Base-by-base conservation (phyloP, 192 early-diverging fungal species). In the Phycomyces blakesleeanus region DNA sequence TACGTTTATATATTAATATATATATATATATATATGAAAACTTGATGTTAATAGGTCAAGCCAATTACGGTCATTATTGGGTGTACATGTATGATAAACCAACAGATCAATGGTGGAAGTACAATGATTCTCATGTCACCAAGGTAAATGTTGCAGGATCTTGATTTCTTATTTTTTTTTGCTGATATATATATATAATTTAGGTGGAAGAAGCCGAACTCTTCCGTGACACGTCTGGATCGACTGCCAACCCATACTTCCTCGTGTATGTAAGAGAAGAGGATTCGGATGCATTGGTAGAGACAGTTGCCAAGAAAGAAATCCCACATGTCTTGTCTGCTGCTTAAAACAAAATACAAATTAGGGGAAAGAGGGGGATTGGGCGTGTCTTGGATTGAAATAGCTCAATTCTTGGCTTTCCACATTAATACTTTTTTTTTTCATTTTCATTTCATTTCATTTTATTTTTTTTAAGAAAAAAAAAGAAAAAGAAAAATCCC, bases 31-130 rank as follows among this genome's bases (percentile, higher is more conserved):
- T n/a, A n/a, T 50, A 18, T 39, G 9, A 51, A 18, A 53, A 4
- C 29, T 18, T 27, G 15, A 44, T 38, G 10, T 52, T 8, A 29
- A 24, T 61, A 63, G 81, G 82, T n/a, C 70, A 69, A 51, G 76
- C 84, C 42, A 79, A 81, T 6, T 87, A 85, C 76, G 90, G 90
- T 1, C 90, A 92, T 59, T 92, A 92, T 58, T 92, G 90, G 90
- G 78, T 87, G 1, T 90, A 92, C 39, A 79, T 92, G 18, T 73
- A 80, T 11, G 87, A 92, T 58, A 70, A 74, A 34, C 66, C 69
- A 14, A 38, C 72, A 15, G 61, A 75, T 15, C 78, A 86, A 11
- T 92, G 90, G 89, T 71, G 87, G 47, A 86, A 87, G 52, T 92
- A 85, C 50, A 92, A 90, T 57, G 90, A 92, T 64, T 83, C 87